phyloP scores from a whole-genome alignment of 768 basidiomycete genomes.

The Lactarius tabidus region DNA sequence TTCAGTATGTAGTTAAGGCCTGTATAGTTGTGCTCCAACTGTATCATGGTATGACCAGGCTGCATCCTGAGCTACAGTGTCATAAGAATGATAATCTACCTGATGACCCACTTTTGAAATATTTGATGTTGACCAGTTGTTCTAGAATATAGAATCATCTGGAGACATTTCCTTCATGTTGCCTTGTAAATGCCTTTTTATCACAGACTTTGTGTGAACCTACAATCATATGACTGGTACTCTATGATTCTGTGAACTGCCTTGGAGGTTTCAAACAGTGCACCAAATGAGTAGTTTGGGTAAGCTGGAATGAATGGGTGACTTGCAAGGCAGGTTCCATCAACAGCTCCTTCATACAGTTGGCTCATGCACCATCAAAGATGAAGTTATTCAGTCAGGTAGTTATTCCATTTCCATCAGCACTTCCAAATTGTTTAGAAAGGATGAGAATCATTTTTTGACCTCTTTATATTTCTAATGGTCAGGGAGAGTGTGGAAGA shows the following conservation, averaged over 20 bases:
- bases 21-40: conserved; percentile 90
- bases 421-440: too few relatives aligned
- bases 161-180: conserved; percentile 85
- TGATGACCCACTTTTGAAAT: conserved; percentile 85
- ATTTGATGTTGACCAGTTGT: conserved; percentile 75
- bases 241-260: conserved; percentile 48
- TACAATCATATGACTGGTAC: not conserved
- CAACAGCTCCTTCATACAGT: conserved; percentile 90
- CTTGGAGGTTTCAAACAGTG: conserved; percentile 80
- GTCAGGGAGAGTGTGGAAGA: too few relatives aligned
- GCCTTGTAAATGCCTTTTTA: conserved; percentile 86
- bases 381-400: conserved; percentile 92
- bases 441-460: too few relatives aligned
- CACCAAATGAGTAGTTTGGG: conserved; percentile 91
- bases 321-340: conserved; percentile 97
- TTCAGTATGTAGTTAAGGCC: conserved; percentile 86
- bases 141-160: conserved; percentile 86
- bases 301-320: conserved; percentile 91
- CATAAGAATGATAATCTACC: conserved; percentile 43
- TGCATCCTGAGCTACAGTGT: conserved; percentile 61
- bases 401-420: conserved; percentile 56
- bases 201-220: conserved; percentile 1
- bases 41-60: conserved; percentile 84
- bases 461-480: too few relatives aligned
- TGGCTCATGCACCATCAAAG: conserved; percentile 96